These are phyloP conservation scores for Morella rubra DNA, from an alignment of 306 rosid species.

Conservation along the genomic window DNA sequence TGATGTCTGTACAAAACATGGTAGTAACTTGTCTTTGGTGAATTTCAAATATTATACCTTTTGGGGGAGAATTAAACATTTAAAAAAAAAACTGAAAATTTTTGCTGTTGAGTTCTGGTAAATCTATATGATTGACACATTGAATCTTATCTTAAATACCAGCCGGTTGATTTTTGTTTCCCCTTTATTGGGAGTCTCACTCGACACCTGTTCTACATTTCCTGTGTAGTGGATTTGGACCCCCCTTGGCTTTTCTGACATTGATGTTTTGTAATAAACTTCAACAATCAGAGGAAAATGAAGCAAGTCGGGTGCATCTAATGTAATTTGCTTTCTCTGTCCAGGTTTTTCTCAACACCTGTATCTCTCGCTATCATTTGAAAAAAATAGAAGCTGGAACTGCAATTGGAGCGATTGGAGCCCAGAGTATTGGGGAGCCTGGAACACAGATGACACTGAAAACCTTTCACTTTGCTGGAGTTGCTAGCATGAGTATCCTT, in stretches of 20 bases:
- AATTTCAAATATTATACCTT: background rate
- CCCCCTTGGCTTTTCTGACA: background rate
- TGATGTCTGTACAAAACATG: background rate
- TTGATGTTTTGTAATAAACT: background rate
- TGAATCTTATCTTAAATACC: background rate
- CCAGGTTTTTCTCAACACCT: conserved; percentile 78
- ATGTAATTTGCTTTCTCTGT: conserved; percentile 9
- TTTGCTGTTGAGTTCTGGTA: background rate
- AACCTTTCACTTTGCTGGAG: conserved; percentile 98
- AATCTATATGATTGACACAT: too few relatives aligned
- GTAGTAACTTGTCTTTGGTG: background rate
- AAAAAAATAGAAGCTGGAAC: conserved; percentile 88
- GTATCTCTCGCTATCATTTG: conserved; percentile 75
- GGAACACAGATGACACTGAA: conserved; percentile 98
- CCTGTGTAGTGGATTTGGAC: background rate
- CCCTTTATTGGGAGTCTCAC: background rate
- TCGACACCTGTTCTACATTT: background rate
- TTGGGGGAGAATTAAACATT: background rate
- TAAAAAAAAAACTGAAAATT: background rate
- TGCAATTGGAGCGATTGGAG: conserved; percentile 94
- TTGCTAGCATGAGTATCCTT: conserved; percentile 99
- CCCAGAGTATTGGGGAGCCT: conserved; percentile 98
- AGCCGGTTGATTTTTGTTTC: background rate
- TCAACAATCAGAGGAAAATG: background rate
- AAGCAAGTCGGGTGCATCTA: background rate